A percentile compares a stretch with the other conserved stretches of the same genome.
Conservation (phyloP, 768 basidiomycete species). For the Phaeotremella fagi region DNA sequence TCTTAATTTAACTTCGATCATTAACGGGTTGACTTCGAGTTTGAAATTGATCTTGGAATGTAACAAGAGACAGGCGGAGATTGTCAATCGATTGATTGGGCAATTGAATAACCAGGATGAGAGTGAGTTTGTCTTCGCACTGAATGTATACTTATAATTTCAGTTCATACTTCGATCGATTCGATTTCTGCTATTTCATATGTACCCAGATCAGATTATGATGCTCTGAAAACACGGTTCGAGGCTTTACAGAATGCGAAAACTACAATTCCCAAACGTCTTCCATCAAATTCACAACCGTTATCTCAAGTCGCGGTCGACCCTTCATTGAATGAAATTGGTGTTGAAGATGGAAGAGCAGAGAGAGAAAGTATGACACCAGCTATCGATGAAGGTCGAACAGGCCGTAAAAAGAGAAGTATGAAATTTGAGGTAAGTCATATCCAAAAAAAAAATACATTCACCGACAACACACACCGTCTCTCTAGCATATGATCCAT, state of each 20-base stretch:
- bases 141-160: neutral
- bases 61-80: conserved; percentile 17
- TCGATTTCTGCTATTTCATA: conserved; percentile 4
- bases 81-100: conserved; percentile 13
- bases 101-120: neutral
- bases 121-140: neutral
- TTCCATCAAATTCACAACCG: neutral
- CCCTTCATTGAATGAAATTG: neutral
- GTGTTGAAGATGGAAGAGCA: conserved; percentile 1
- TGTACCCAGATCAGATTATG: conserved; percentile 24
- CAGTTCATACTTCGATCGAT: conserved; percentile 8
- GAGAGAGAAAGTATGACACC: neutral
- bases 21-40: conserved; percentile 13
- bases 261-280: no score
- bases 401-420: conserved; percentile 22
- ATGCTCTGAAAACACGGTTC: conserved; percentile 28
- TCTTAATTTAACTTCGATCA: conserved; percentile 14
- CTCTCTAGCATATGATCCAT: conserved; percentile 37
- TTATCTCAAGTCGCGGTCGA: neutral
- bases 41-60: conserved; percentile 16
- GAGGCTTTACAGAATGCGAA: conserved; percentile 12
- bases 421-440: conserved; percentile 32
- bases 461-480: neutral
- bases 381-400: neutral
- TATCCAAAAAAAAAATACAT: neutral